Percentiles rank a stretch among this genome's conserved stretches.
Evolutionary conservation across 176 grass and related monocot genomes (phyloP).

Genomic region (Panicum miliaceum): DNA sequence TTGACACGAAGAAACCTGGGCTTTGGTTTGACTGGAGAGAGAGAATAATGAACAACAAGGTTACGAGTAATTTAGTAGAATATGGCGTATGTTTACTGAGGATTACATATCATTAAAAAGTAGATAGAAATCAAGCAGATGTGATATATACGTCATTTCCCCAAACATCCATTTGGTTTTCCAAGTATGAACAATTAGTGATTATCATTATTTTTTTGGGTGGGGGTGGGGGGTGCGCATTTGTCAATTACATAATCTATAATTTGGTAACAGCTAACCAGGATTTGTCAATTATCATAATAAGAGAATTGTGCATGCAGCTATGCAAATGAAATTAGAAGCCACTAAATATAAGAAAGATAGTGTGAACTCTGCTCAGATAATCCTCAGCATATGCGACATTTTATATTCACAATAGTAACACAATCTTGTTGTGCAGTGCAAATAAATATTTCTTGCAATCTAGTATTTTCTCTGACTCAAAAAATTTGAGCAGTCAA

Average conservation of each 20-base stretch:
- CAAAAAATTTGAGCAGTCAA: neutral
- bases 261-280: neutral
- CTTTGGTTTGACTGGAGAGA: slow-evolving; percentile 67
- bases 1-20: slow-evolving; percentile 87
- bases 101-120: neutral
- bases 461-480: neutral
- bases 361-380: neutral
- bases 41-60: slow-evolving; percentile 38
- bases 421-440: neutral
- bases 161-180: neutral
- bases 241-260: neutral
- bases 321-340: neutral
- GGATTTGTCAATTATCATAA: neutral
- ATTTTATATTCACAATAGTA: slow-evolving; percentile 6
- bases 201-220: neutral
- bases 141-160: neutral
- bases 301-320: neutral
- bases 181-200: neutral
- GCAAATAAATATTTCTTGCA: neutral
- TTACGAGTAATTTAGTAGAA: slow-evolving; percentile 5
- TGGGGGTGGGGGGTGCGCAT: neutral
- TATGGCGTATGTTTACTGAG: slow-evolving; percentile 9
- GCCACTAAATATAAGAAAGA: neutral
- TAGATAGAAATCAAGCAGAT: slow-evolving; percentile 26
- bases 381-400: neutral